Evolutionary conservation across 768 basidiomycete species (phyloP), one percentile per base, ranked within the genome.

Genomic region (Trametes maxima): DNA sequence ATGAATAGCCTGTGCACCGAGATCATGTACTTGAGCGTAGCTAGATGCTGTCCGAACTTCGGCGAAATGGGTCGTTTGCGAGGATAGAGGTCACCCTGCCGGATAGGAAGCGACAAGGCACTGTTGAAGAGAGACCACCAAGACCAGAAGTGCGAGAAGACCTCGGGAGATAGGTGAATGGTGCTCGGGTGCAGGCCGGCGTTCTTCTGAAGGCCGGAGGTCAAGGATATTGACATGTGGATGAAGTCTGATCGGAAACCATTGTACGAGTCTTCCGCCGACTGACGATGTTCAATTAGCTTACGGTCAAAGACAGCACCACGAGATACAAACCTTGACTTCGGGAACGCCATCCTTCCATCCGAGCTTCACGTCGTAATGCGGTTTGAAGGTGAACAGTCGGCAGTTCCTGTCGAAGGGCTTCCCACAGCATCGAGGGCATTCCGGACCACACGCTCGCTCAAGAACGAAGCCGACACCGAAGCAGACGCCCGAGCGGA

Each of bases 221-320:
- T 83, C 66, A 97, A 76, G 1, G 95, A 97, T 42, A 94, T 81
- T 0, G 94, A 94, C 56, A 95, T 82, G 72, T 98, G 95, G 48
- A 98, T 88, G 71, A 93, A 95, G 74, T 98, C 90, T 5, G 94
- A 96, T 37, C 95, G 88, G 74, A 98, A 97, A 8, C 85, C 90
- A 60, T 84, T 83, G 74, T 85, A 96, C 0, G 94, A 94, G 73
- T 98, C 95, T 25, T 79, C 75, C 21, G 66, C 59, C 17, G 70
- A 49, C 76, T 79, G 82, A 19, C 83, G 64, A 1, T 28, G 67
- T 53, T 40, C 10, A 1, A 24, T 62, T 39, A 68, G 36, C 14
- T 33, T 33, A 25, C 25, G 54, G 46, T 35, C 16, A 19, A 8
- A 5, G 25, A 13, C 33, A 49, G 42, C 17, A 8, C 24, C 10